A percentile compares a stretch with the other conserved stretches of the same genome.
These are phyloP conservation scores for Talaromyces proteolyticus DNA, from an alignment of 495 filamentous ascomycete species.

Conservation along the genomic window DNA sequence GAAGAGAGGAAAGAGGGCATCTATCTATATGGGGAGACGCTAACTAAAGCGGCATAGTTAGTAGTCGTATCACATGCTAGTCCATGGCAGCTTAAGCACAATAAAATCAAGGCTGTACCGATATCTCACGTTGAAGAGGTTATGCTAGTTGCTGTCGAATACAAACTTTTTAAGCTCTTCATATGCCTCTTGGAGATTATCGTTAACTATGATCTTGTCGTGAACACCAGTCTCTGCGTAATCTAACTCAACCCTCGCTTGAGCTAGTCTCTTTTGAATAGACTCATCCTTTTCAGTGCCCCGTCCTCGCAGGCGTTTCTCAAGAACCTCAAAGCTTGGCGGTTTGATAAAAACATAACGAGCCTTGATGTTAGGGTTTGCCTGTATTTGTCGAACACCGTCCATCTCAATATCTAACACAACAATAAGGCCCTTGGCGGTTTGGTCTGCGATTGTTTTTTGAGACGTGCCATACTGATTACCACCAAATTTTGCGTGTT, in stretches of 20 bases:
- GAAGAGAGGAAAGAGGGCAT: too few species aligned
- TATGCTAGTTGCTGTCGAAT: too few species aligned
- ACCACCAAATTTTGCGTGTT: slow-evolving; percentile 73
- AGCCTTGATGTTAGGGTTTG: slow-evolving; percentile 33
- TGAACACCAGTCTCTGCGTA: slow-evolving; percentile 70
- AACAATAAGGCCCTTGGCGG: slow-evolving; percentile 44
- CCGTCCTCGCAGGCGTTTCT: slow-evolving; percentile 70
- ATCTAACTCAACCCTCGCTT: slow-evolving; percentile 78
- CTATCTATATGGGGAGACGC: too few species aligned
- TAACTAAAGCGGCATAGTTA: too few species aligned
- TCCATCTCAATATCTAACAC: slow-evolving; percentile 78
- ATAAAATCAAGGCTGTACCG: too few species aligned
- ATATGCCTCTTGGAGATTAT: slow-evolving; percentile 81
- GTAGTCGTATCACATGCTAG: too few species aligned
- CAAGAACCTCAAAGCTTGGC: slow-evolving; percentile 67
- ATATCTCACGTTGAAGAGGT: too few species aligned
- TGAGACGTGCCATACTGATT: slow-evolving; percentile 86
- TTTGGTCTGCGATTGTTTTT: slow-evolving; percentile 67
- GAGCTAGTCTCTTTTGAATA: slow-evolving; percentile 65
- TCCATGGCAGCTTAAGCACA: too few species aligned
- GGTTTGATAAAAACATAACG: slow-evolving; percentile 84
- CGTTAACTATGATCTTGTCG: slow-evolving; percentile 85
- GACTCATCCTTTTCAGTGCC: slow-evolving; percentile 79
- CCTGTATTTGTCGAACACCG: too few species aligned
- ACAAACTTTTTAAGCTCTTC: slow-evolving; percentile 67